phyloP scores from a whole-genome alignment of 108 stramenopile species.

The Skeletonema grethae region DNA sequence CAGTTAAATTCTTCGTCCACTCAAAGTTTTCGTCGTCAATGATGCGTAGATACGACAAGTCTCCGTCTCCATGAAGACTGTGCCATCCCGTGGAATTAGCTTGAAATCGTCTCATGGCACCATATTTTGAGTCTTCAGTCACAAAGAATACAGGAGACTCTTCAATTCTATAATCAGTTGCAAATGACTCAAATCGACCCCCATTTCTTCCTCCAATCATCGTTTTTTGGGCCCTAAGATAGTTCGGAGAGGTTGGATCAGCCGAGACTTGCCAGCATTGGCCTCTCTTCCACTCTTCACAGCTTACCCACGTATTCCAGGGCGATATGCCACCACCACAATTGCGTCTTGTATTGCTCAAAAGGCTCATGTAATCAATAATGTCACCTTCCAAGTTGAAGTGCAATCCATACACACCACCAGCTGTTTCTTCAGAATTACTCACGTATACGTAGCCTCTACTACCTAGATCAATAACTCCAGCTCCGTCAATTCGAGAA shows the following conservation, averaged over 20 bases:
- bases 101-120: constrained; percentile 42
- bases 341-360: constrained; percentile 44
- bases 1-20: constrained; percentile 40
- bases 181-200: constrained; percentile 48
- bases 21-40: constrained; percentile 17
- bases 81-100: background rate
- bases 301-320: constrained; percentile 54
- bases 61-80: constrained; percentile 3
- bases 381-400: constrained; percentile 46
- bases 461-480: background rate
- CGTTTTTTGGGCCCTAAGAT: background rate
- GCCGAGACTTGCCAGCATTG: constrained; percentile 43
- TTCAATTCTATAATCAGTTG: constrained; percentile 21
- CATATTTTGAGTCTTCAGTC: constrained; percentile 52
- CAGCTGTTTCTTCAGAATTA: constrained; percentile 38
- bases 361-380: constrained; percentile 35
- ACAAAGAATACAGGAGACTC: constrained; percentile 40
- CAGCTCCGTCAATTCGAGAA: constrained; percentile 30
- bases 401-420: constrained; percentile 50
- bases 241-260: constrained; percentile 1
- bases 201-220: constrained; percentile 7
- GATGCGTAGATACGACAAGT: constrained; percentile 5
- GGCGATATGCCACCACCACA: constrained; percentile 66
- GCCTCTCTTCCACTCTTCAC: constrained; percentile 46
- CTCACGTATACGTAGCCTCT: constrained; percentile 44